Conservation (phyloP, 2,329 filamentous ascomycete species). For the Rhynchosporium graminicola region DNA sequence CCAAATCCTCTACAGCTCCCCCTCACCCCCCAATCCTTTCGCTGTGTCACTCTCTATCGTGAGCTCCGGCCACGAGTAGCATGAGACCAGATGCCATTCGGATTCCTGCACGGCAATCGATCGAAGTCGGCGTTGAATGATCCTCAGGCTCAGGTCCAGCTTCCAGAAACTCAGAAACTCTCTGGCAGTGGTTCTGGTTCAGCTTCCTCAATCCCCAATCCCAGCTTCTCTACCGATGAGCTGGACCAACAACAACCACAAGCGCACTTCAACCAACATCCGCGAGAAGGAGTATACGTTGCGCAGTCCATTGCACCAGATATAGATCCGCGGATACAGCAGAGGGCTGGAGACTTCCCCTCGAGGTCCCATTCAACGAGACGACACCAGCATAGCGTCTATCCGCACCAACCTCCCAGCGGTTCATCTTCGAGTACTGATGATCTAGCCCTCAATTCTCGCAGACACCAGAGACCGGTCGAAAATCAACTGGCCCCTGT, state of each 20-base stretch:
- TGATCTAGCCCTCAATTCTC: conserved; percentile 33
- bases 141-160: conserved; percentile 20
- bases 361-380: conserved; percentile 36
- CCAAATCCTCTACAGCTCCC: conserved; percentile 3
- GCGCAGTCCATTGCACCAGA: conserved; percentile 34
- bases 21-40: conserved; percentile 7
- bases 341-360: conserved; percentile 28
- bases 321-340: conserved; percentile 30
- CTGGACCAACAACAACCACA: conserved; percentile 21
- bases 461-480: conserved; percentile 26
- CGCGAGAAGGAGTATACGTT: conserved; percentile 25
- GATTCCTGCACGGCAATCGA: conserved; percentile 39
- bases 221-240: conserved; percentile 24
- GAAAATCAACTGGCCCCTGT: conserved; percentile 27
- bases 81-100: conserved; percentile 39
- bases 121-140: conserved; percentile 41
- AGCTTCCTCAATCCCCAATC: conserved; percentile 18
- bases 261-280: conserved; percentile 17
- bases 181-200: conserved; percentile 20
- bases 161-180: conserved; percentile 14
- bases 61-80: conserved; percentile 34
- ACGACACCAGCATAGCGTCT: conserved; percentile 29
- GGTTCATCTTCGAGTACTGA: conserved; percentile 30
- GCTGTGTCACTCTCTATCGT: conserved; percentile 26
- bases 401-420: conserved; percentile 28